Conservation (phyloP, 345 rosid species). For the Crucihimalaya himalaica region DNA sequence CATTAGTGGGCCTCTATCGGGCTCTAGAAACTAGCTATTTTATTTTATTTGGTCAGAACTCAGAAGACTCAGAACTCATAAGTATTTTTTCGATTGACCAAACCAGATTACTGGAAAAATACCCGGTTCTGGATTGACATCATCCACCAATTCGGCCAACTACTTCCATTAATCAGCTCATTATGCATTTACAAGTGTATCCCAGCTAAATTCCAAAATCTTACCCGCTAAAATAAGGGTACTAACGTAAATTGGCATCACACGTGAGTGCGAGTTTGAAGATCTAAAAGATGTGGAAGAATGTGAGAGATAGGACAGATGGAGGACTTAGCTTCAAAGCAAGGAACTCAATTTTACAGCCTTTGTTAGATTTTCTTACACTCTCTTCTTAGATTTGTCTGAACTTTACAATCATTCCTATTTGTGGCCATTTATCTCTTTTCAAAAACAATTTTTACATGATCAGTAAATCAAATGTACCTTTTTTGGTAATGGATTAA, state of each 20-base stretch:
- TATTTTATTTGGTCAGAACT: not conserved
- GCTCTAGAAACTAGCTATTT: not conserved
- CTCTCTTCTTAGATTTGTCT: not conserved
- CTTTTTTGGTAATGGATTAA: not conserved
- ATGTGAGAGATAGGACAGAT: slow-evolving; percentile 9
- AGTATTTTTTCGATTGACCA: not conserved
- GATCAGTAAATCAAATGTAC: not conserved
- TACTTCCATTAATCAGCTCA: not conserved
- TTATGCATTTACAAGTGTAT: not conserved
- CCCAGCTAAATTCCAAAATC: not conserved
- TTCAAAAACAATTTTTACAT: not conserved
- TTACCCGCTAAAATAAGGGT: not conserved
- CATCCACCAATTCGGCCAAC: slow-evolving; percentile 14
- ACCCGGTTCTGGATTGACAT: not conserved
- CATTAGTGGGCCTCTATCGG: not conserved
- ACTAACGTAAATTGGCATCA: not conserved
- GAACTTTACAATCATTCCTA: not conserved
- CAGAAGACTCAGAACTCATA: not conserved
- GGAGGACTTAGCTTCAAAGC: slow-evolving; percentile 28
- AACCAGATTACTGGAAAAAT: not conserved
- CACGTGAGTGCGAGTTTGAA: slow-evolving; percentile 4
- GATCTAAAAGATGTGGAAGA: slow-evolving; percentile 31
- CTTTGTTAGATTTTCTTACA: not conserved
- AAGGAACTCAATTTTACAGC: slow-evolving; percentile 16
- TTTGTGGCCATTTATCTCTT: not conserved